Percentiles rank a stretch among this genome's conserved stretches.
Conservation (phyloP, 129 eudicot genomes). For the Sambucus nigra region DNA sequence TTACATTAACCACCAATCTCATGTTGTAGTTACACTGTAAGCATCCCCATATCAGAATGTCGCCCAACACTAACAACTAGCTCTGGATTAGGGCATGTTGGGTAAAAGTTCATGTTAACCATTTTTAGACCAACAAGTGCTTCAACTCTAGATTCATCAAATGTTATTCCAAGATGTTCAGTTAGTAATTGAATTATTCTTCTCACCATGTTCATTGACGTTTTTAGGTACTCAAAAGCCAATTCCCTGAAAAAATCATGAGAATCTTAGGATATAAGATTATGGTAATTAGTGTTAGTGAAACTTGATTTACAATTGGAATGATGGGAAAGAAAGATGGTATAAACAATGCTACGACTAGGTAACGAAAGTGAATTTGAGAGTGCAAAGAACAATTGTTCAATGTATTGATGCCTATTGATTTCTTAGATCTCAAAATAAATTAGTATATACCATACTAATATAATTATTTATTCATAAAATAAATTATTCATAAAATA, state of each 20-base stretch:
- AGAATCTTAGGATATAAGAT: too few species aligned
- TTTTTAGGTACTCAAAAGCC: constrained; percentile 25
- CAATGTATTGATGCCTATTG: too few species aligned
- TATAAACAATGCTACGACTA: too few species aligned
- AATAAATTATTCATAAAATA: too few species aligned
- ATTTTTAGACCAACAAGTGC: constrained; percentile 18
- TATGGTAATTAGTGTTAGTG: too few species aligned
- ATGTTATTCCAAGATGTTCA: constrained; percentile 20
- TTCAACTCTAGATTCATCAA: constrained; percentile 16
- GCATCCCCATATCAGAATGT: constrained; percentile 35
- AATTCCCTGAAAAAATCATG: constrained; percentile 26
- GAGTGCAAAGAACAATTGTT: too few species aligned
- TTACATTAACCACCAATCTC: constrained; percentile 39
- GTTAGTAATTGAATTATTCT: constrained; percentile 16
- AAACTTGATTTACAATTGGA: too few species aligned
- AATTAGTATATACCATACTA: too few species aligned
- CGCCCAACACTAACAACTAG: constrained; percentile 34
- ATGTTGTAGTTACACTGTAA: constrained; percentile 39
- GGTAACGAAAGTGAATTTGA: too few species aligned
- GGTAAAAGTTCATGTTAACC: constrained; percentile 40
- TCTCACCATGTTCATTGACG: constrained; percentile 27
- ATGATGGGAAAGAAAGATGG: too few species aligned
- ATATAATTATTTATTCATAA: too few species aligned
- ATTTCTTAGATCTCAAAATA: too few species aligned
- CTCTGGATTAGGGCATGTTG: constrained; percentile 38